Evolutionary conservation across 106 monocot genomes (phyloP).

Genomic region (Posidonia australis): DNA sequence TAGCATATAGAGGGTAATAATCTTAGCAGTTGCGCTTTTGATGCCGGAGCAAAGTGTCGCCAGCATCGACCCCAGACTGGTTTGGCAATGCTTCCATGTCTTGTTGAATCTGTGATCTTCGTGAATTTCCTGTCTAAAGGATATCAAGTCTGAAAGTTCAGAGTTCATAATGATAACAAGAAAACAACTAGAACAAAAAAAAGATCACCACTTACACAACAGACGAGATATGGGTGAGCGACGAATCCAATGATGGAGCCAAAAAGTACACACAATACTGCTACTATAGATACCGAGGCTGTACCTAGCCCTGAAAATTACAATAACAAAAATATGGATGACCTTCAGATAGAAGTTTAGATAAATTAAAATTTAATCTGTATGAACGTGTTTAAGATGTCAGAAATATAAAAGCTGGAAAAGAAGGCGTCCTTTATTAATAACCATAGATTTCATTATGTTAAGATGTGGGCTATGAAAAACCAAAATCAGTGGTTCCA

Average conservation of each 20-base stretch:
- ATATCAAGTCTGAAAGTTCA: conserved; percentile 1
- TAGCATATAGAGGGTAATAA: conserved; percentile 1
- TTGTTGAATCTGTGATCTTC: conserved; percentile 26
- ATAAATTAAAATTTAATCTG: too few relatives aligned
- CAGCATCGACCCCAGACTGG: conserved; percentile 23
- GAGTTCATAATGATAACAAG: neutral
- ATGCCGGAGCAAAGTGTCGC: conserved; percentile 46
- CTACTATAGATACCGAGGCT: conserved; percentile 24
- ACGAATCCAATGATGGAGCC: conserved; percentile 39
- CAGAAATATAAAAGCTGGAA: too few relatives aligned
- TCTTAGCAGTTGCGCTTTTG: conserved; percentile 54
- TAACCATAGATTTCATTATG: too few relatives aligned
- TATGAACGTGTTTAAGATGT: too few relatives aligned
- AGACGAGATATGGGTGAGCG: conserved; percentile 25
- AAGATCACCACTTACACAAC: conserved; percentile 18
- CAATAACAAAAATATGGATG: neutral
- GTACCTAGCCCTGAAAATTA: conserved; percentile 23
- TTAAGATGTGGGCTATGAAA: too few relatives aligned
- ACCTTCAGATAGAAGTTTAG: neutral
- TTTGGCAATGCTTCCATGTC: conserved; percentile 40
- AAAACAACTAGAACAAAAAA: neutral
- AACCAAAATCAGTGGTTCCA: too few relatives aligned
- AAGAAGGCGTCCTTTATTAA: too few relatives aligned
- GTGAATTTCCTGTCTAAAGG: conserved; percentile 50
- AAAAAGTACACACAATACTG: conserved; percentile 23